These are phyloP conservation scores for Elasticomyces elasticus DNA, from an alignment of 495 filamentous ascomycete genomes.

Conservation along the genomic window DNA sequence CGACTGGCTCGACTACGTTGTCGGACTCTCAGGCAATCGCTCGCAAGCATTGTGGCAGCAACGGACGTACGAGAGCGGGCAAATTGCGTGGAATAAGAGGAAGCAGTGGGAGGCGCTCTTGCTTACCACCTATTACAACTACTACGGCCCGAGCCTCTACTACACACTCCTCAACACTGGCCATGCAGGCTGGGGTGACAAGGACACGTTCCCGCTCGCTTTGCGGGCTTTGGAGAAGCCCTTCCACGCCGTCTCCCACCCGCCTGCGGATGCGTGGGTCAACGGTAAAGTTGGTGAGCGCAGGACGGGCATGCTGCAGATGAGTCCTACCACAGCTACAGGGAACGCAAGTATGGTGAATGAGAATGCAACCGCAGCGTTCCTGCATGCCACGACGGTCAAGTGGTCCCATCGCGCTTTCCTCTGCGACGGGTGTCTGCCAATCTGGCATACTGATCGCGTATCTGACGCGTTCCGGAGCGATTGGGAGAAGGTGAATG, in stretches of 20 bases:
- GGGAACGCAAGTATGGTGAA: neutral
- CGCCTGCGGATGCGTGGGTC: neutral
- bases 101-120: conserved; percentile 44
- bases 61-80: conserved; percentile 40
- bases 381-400: conserved; percentile 8
- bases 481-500: neutral
- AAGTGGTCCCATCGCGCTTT: conserved; percentile 11
- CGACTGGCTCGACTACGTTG: conserved; percentile 33
- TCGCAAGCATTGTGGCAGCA: conserved; percentile 17
- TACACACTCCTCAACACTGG: conserved; percentile 50
- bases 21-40: conserved; percentile 33
- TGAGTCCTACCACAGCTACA: neutral
- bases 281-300: neutral
- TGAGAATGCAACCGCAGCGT: neutral
- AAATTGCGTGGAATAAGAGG: conserved; percentile 47
- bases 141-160: conserved; percentile 49
- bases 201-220: conserved; percentile 46
- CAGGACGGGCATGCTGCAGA: conserved; percentile 6
- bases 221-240: conserved; percentile 2
- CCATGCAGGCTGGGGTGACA: conserved; percentile 50
- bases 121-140: conserved; percentile 55
- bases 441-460: conserved; percentile 6
- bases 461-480: neutral
- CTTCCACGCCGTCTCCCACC: neutral
- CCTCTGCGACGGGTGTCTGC: conserved; percentile 6